Base-by-base conservation (phyloP, 306 rosid species). In the Dryas octopetala region DNA sequence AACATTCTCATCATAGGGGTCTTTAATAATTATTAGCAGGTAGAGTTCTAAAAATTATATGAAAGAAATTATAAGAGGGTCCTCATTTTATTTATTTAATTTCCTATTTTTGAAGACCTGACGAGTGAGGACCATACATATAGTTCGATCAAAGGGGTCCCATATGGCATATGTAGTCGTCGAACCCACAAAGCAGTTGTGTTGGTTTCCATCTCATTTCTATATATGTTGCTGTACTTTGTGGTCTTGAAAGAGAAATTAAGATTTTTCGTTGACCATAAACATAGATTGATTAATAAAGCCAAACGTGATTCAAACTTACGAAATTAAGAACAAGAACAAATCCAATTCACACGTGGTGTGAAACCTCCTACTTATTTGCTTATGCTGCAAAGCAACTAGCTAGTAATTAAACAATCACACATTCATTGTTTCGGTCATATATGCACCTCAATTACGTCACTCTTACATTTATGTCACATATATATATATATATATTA, bases 271-370 rank as follows among this genome's bases (percentile, higher is more conserved):
- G 5, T 46, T 72, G 76, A 59, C 67, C 32, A 13, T 15, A n/a
- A 1, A 13, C 4, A 5, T 32, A 10, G 4, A 9, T 3, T 0
- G 40, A 65, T 12, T 5, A 65, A 5, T 11, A 45, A 40, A 14
- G 48, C 55, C 38, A 46, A 70, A 62, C 76, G 70, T 60, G 80
- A 61, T 52, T 32, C 68, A 71, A 78, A 57, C 66, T 2, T 2
- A 32, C 38, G 38, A 1, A 32, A 32, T 32, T 32, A 32, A 32
- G 38, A 32, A 32, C 77, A 55, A 62, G 7, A 10, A 59, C 46
- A 54, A 43, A 16, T 7, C 64, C 47, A 5, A 12, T 78, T 78
- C 82, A 78, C 78, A 65, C 68, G 40, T 71, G 68, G 70, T 72
- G 67, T 58, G 76, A 72, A 57, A 62, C 13, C 5, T 44, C 55